phyloP scores from a whole-genome alignment of 805 yeast species.

The Spathaspora sp. region DNA sequence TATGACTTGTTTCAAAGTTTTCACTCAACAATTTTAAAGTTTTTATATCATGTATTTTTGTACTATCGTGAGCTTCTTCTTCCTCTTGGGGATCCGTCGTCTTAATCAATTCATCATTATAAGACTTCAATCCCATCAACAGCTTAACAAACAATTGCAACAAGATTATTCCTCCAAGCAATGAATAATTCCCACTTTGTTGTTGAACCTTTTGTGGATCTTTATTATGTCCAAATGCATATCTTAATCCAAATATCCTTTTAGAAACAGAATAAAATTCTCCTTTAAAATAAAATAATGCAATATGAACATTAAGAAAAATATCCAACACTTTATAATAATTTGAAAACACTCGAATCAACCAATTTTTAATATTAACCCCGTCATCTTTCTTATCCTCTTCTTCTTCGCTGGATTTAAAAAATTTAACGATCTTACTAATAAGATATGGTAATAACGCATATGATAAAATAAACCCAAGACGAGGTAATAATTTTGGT shows the following conservation, averaged over 20 bases:
- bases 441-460: constrained; percentile 60
- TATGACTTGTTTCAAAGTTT: constrained; percentile 11
- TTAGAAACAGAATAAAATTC: constrained; percentile 76
- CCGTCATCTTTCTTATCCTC: constrained; percentile 1
- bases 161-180: constrained; percentile 63
- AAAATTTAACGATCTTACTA: constrained; percentile 23
- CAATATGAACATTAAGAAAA: constrained; percentile 66
- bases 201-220: constrained; percentile 34
- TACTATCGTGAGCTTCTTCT: constrained; percentile 10
- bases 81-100: not conserved
- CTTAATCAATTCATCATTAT: constrained; percentile 11
- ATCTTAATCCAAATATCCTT: constrained; percentile 74
- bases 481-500: constrained; percentile 43
- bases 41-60: constrained; percentile 6
- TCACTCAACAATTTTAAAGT: constrained; percentile 8
- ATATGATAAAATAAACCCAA: constrained; percentile 58
- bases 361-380: constrained; percentile 9
- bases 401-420: constrained; percentile 14
- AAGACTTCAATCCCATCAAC: constrained; percentile 28
- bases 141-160: constrained; percentile 49
- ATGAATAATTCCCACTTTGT: constrained; percentile 62
- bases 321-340: constrained; percentile 48
- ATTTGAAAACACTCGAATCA: constrained; percentile 25
- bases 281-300: constrained; percentile 80
- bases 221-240: constrained; percentile 66